Evolutionary conservation across 2,329 filamentous ascomycete genomes (phyloP).

Genomic region (Zymoseptoria passerinii): DNA sequence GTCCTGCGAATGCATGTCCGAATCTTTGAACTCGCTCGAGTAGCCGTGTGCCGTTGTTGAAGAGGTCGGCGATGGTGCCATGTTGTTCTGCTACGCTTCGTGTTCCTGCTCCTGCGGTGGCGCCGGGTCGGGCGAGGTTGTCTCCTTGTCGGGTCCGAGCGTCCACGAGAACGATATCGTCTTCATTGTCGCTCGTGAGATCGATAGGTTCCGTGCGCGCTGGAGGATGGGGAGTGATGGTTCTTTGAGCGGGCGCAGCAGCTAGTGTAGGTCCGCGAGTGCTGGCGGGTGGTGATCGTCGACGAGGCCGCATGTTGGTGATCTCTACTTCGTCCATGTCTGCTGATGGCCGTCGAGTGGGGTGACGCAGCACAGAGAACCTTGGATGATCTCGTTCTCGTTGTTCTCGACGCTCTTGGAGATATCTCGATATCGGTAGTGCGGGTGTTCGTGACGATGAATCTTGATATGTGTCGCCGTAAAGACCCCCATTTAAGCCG

Average conservation of each 20-base stretch:
- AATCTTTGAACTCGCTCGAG: not conserved
- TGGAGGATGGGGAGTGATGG: conserved; percentile 19
- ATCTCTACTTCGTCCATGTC: conserved; percentile 43
- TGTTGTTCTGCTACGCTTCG: conserved; percentile 7
- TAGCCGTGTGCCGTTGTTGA: not conserved
- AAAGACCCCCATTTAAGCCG: conserved; percentile 3
- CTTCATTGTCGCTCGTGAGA: conserved; percentile 27
- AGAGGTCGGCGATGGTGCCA: not conserved
- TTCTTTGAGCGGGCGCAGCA: conserved; percentile 8
- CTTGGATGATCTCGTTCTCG: conserved; percentile 10
- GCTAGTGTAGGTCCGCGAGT: not conserved
- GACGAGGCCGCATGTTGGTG: conserved; percentile 23
- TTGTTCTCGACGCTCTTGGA: conserved; percentile 5
- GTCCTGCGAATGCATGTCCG: not conserved
- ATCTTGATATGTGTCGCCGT: conserved; percentile 1
- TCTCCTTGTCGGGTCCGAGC: conserved; percentile 15
- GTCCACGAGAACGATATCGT: conserved; percentile 24
- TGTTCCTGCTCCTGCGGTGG: conserved; percentile 18
- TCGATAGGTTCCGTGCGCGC: conserved; percentile 21
- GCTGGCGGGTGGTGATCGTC: conserved; percentile 9
- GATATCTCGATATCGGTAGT: conserved; percentile 7
- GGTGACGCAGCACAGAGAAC: conserved; percentile 11
- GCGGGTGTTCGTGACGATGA: conserved; percentile 1
- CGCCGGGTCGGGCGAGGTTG: conserved; percentile 19
- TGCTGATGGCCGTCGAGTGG: conserved; percentile 4